These are phyloP conservation scores for Esteya vermicola DNA, from an alignment of 2,329 filamentous ascomycete genomes.

Conservation along the genomic window DNA sequence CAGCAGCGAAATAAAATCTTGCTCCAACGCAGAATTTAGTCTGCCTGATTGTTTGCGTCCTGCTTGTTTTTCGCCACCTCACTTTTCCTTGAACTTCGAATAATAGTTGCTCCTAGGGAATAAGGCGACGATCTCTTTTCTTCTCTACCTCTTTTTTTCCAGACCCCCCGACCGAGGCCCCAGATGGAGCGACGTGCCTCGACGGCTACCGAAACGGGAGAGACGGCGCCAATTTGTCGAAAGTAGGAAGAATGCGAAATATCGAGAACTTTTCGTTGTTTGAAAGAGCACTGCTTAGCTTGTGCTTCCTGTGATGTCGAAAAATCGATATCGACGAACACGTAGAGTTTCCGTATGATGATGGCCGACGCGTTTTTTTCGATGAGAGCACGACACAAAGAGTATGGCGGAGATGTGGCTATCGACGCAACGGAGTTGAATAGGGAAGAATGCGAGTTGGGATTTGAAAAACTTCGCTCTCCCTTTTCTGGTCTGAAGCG, in stretches of 20 bases:
- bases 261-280: background rate
- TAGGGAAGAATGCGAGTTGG: conserved; percentile 12
- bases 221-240: conserved; percentile 29
- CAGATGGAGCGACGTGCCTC: conserved; percentile 18
- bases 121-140: background rate
- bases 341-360: conserved; percentile 14
- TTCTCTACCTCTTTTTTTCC: background rate
- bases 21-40: background rate
- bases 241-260: conserved; percentile 11
- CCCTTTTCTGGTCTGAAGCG: conserved; percentile 12
- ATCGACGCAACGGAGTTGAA: conserved; percentile 18
- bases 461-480: conserved; percentile 27
- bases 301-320: background rate
- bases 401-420: conserved; percentile 13
- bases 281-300: background rate
- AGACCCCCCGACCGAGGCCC: conserved; percentile 20
- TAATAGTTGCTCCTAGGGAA: background rate
- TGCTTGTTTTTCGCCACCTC: background rate
- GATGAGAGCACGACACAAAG: conserved; percentile 22
- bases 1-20: no score
- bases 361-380: conserved; percentile 39
- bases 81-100: background rate
- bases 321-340: background rate
- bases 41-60: background rate
- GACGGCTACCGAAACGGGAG: conserved; percentile 16